These are phyloP conservation scores for Pelomyxa schiedti DNA, from an alignment of 78 protist genomes.

Conservation along the genomic window DNA sequence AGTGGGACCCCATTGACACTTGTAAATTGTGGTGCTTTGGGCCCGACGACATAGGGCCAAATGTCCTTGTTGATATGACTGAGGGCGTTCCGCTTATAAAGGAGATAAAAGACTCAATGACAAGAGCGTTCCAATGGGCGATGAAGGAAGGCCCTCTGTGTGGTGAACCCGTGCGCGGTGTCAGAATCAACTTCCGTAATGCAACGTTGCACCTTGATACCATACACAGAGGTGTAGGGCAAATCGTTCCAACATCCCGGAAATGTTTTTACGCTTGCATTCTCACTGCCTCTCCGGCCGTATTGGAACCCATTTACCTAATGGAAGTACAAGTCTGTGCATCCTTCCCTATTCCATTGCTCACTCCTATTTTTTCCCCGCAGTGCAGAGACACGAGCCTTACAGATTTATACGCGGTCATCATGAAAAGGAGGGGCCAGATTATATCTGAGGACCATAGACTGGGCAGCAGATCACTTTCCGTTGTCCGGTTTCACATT, in stretches of 20 bases:
- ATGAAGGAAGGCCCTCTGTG: constrained; percentile 84
- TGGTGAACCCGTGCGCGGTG: constrained; percentile 91
- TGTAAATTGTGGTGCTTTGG: constrained; percentile 37
- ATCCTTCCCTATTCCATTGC: no score
- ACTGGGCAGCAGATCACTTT: constrained; percentile 65
- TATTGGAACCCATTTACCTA: constrained; percentile 84
- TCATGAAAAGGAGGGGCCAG: constrained; percentile 81
- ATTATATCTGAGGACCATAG: constrained; percentile 75
- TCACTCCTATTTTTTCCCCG: no score
- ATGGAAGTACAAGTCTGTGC: neutral
- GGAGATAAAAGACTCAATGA: constrained; percentile 26
- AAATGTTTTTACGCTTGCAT: constrained; percentile 66
- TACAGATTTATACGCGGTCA: constrained; percentile 68
- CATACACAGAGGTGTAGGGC: constrained; percentile 91
- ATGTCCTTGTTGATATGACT: constrained; percentile 60
- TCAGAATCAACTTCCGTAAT: constrained; percentile 72
- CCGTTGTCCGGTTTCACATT: constrained; percentile 70
- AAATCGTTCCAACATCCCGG: constrained; percentile 82
- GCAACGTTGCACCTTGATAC: constrained; percentile 87
- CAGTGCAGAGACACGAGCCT: constrained; percentile 48
- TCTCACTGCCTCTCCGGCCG: constrained; percentile 70
- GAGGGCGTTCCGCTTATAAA: constrained; percentile 47
- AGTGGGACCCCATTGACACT: neutral
- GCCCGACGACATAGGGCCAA: constrained; percentile 11
- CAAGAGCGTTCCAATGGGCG: constrained; percentile 84